Evolutionary conservation across 164 flowering plant genomes (phyloP).

Genomic region (Kalanchoe fedtschenkoi): DNA sequence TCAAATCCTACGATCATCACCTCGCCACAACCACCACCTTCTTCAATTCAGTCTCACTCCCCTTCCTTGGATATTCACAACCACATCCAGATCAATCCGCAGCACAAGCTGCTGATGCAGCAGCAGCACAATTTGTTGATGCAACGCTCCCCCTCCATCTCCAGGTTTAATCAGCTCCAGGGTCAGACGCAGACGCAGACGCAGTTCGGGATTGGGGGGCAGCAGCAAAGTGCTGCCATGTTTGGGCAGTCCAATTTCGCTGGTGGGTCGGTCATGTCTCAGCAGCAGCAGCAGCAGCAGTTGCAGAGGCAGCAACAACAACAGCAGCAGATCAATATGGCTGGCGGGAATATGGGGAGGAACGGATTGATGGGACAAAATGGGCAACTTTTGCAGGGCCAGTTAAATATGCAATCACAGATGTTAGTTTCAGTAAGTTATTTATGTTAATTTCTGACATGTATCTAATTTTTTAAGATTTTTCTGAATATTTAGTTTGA

Average conservation of each 20-base stretch:
- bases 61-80: conserved; percentile 17
- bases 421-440: conserved; percentile 47
- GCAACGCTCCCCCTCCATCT: conserved; percentile 56
- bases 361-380: conserved; percentile 48
- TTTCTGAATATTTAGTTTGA: too few species aligned
- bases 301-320: conserved; percentile 36
- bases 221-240: conserved; percentile 30
- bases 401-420: conserved; percentile 66
- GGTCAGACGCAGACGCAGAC: too few species aligned
- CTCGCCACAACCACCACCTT: not conserved
- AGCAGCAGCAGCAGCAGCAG: conserved; percentile 24
- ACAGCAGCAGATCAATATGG: conserved; percentile 21
- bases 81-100: too few species aligned
- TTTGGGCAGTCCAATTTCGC: conserved; percentile 60
- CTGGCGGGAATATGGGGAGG: conserved; percentile 37
- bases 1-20: not conserved
- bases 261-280: conserved; percentile 22
- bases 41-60: conserved; percentile 17
- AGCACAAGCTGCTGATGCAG: conserved; percentile 8
- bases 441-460: not conserved
- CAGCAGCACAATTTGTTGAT: conserved; percentile 31
- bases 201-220: conserved; percentile 25
- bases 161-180: conserved; percentile 45
- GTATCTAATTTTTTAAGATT: too few species aligned
- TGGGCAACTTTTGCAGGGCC: conserved; percentile 51